Conservation (phyloP, 495 filamentous ascomycete genomes). For the Jackrogersella multiformis region DNA sequence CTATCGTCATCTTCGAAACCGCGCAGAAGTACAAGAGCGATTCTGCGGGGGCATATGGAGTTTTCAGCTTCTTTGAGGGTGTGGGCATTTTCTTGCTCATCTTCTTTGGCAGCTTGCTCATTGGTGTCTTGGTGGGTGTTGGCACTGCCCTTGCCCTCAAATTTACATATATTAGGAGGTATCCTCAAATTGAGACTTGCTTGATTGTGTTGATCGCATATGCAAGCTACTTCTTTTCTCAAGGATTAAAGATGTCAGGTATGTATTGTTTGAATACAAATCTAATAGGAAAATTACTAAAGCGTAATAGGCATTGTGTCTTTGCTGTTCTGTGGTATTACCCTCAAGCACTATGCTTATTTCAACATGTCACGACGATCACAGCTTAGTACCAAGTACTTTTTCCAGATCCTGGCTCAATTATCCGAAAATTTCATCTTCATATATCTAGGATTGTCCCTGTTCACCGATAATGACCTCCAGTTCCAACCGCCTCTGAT, state of each 20-base stretch:
- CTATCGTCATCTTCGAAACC: conserved; percentile 98
- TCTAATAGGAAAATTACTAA: conserved; percentile 20
- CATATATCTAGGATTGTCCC: conserved; percentile 93
- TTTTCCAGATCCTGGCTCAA: conserved; percentile 94
- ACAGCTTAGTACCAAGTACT: conserved; percentile 96
- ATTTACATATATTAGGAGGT: conserved; percentile 88
- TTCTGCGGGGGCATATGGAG: conserved; percentile 67
- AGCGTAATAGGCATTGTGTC: conserved; percentile 84
- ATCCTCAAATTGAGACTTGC: conserved; percentile 96
- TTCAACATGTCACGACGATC: conserved; percentile 99
- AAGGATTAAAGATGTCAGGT: conserved; percentile 95
- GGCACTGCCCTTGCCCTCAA: conserved; percentile 87
- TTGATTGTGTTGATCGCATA: conserved; percentile 93
- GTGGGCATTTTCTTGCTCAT: conserved; percentile 94
- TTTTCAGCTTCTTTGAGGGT: conserved; percentile 84
- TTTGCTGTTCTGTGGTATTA: conserved; percentile 96
- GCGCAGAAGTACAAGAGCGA: conserved; percentile 85
- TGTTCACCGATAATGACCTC: conserved; percentile 89
- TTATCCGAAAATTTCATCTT: conserved; percentile 99
- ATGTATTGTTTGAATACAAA: conserved; percentile 45
- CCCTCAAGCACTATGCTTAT: conserved; percentile 98
- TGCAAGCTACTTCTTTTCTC: conserved; percentile 96
- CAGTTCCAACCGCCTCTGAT: conserved; percentile 96
- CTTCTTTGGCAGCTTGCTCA: conserved; percentile 92
- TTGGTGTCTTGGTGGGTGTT: conserved; percentile 87